Evolutionary conservation across 345 rosid genomes (phyloP), one percentile per base, ranked within the genome.

Genomic region (Orychophragmus violaceus): DNA sequence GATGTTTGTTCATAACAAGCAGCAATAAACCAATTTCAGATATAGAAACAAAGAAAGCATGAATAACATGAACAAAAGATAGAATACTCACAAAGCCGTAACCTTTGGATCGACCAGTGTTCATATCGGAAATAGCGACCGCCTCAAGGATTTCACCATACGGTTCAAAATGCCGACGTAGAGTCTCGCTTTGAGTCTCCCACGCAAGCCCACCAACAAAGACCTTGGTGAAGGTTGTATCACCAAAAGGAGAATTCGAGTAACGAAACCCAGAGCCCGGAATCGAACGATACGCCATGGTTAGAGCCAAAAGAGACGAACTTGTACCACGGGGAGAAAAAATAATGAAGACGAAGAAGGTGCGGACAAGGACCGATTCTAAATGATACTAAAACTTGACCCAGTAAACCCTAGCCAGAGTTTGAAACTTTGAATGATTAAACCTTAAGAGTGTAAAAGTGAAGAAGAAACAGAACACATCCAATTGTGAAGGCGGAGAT

Each of bases 61-160:
- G 44, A 39, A 39, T n/a, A 39, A 39, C 5, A 37, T 37, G 17
- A 39, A 30, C 25, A 68, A 25, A 59, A 52, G 28, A 21, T 22
- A 56, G 44, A 69, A 76, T 35, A 85, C 99, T 88, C 87, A 94
- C 99, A 78, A 94, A 94, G 68, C 99, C 99, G 50, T 94, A 94
- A 80, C 99, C 99, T 82, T 87, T 94, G 74, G 99, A 94, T 59
- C 99, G 90, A 66, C 91, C 96, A n/a, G 92, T 86, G 77, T 85
- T 88, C 84, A 90, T 94, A 63, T 94, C 99, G 42, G 85, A 70
- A 76, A 94, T 88, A 33, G 90, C 99, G 23, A 88, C 92, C 1
- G 96, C 99, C 76, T 94, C 99, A 2, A 86, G 82, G 80, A 94
- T 91, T 2, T 88, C 94, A 13, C 99, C 99, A 37, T 81, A 90